phyloP scores from a whole-genome alignment of 176 grass and related monocot genomes.

The Aegilops bicornis region DNA sequence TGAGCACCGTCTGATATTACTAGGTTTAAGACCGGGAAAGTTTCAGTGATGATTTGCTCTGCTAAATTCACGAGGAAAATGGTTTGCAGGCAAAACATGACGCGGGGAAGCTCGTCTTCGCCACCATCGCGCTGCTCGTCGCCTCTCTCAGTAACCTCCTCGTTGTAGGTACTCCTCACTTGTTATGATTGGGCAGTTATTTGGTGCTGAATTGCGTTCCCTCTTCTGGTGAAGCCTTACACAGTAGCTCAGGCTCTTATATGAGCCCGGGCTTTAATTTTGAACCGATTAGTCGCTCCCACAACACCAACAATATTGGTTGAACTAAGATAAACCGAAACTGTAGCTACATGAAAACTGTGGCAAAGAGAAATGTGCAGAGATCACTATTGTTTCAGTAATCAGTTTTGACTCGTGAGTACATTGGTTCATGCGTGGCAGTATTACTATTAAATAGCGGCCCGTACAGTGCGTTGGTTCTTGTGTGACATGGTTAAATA shows the following conservation, averaged over 20 bases:
- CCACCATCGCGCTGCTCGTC: constrained; percentile 71
- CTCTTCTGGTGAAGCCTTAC: background rate
- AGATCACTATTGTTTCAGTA: background rate
- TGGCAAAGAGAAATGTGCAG: background rate
- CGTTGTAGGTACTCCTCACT: constrained; percentile 67
- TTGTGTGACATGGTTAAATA: background rate
- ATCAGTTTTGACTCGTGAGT: background rate
- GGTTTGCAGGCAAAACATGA: constrained; percentile 78
- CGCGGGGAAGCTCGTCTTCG: constrained; percentile 65
- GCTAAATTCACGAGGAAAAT: background rate
- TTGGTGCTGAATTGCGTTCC: background rate
- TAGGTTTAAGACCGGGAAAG: background rate
- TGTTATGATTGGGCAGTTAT: background rate
- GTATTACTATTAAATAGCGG: background rate
- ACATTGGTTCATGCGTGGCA: background rate
- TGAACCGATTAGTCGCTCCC: background rate
- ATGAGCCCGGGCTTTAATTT: background rate
- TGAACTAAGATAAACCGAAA: background rate
- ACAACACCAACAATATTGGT: background rate
- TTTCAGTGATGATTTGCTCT: background rate
- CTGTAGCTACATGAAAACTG: background rate
- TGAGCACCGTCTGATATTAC: constrained; percentile 17
- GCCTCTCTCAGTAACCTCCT: constrained; percentile 88
- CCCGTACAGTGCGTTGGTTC: background rate
- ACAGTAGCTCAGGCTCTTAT: background rate